phyloP scores from a whole-genome alignment of 2,329 filamentous ascomycete species.

The Fusarium tanahbumbuense region DNA sequence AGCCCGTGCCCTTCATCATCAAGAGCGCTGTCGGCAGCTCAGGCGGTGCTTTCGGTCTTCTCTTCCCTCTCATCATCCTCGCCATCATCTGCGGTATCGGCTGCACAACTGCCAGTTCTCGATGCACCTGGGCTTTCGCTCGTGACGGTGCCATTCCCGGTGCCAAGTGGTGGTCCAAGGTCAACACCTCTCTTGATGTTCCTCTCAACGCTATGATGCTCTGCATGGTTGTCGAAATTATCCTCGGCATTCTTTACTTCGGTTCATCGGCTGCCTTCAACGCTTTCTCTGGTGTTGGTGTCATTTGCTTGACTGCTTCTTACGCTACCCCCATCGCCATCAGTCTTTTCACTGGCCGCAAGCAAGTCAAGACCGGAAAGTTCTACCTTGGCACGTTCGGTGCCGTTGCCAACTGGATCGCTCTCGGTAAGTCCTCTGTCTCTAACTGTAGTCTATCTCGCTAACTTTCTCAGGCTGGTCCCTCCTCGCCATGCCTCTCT shows the following conservation, averaged over 20 bases:
- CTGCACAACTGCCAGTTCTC: constrained; percentile 75
- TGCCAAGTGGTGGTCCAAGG: constrained; percentile 68
- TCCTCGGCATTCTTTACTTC: constrained; percentile 76
- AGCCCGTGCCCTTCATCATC: constrained; percentile 74
- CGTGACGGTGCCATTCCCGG: constrained; percentile 77
- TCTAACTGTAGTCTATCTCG: neutral
- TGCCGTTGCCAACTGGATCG: constrained; percentile 69
- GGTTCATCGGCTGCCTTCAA: constrained; percentile 77
- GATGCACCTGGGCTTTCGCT: constrained; percentile 76
- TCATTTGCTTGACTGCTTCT: constrained; percentile 75
- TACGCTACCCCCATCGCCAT: constrained; percentile 76
- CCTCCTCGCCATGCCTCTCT: constrained; percentile 74
- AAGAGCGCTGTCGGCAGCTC: constrained; percentile 69
- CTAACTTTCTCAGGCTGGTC: constrained; percentile 67
- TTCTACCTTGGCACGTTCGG: constrained; percentile 74
- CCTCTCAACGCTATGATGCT: constrained; percentile 80
- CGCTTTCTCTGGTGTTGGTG: constrained; percentile 76
- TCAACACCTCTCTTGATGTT: constrained; percentile 72
- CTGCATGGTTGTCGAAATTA: constrained; percentile 71
- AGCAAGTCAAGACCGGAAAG: constrained; percentile 65
- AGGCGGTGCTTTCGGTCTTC: constrained; percentile 71
- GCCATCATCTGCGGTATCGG: constrained; percentile 75
- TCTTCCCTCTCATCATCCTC: constrained; percentile 73
- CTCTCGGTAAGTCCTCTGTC: constrained; percentile 64
- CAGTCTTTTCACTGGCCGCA: constrained; percentile 69